Conservation (phyloP, 1,139 yeast species). For the Taphrina wiesneri region DNA sequence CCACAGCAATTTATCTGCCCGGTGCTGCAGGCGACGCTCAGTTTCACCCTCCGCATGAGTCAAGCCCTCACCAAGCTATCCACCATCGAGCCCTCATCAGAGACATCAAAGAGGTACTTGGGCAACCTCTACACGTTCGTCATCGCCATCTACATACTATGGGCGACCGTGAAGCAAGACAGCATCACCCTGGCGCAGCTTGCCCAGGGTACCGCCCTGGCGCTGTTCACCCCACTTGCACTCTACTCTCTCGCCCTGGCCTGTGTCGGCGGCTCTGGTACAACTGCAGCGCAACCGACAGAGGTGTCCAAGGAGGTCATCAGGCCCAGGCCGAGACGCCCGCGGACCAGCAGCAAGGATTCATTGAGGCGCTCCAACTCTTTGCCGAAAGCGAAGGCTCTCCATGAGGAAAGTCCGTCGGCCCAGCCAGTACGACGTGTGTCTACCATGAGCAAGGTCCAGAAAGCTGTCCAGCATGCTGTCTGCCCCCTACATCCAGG, state of each 20-base stretch:
- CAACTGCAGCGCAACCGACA: background rate
- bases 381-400: background rate
- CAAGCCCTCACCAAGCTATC: background rate
- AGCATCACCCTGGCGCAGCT: background rate
- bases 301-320: background rate
- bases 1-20: background rate
- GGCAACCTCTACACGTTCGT: constrained; percentile 10
- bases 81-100: background rate
- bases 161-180: background rate
- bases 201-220: background rate
- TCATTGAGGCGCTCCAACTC: background rate
- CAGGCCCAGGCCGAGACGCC: background rate
- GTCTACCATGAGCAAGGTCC: background rate
- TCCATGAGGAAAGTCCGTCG: background rate
- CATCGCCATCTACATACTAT: constrained; percentile 1
- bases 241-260: background rate
- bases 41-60: background rate
- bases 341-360: background rate
- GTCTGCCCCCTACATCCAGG: background rate
- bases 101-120: background rate
- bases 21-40: background rate
- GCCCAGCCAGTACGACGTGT: background rate
- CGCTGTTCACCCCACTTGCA: background rate
- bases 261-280: background rate
- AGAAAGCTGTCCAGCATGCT: background rate